These are phyloP conservation scores for Kwoniella pini DNA, from an alignment of 768 basidiomycete species.

Conservation along the genomic window DNA sequence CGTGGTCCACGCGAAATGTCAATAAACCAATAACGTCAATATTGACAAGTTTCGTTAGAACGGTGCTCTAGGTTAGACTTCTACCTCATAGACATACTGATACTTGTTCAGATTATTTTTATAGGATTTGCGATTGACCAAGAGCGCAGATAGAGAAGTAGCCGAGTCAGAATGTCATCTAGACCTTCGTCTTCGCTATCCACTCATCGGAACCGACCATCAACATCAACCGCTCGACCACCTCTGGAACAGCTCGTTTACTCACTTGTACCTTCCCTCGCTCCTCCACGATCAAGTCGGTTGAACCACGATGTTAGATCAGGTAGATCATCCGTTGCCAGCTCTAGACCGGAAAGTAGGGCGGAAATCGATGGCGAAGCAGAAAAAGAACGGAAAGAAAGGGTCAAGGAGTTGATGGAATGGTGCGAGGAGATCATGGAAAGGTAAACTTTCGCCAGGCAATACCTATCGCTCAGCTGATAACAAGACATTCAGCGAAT, in stretches of 20 bases:
- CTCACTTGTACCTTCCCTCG: conserved; percentile 40
- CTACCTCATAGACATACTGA: too few relatives aligned
- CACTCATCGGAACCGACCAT: conserved; percentile 15
- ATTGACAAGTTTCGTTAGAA: too few relatives aligned
- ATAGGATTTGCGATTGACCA: too few relatives aligned
- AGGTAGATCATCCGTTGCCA: conserved; percentile 24
- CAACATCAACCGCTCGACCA: conserved; percentile 18
- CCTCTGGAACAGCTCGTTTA: conserved; percentile 44
- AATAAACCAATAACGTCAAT: too few relatives aligned
- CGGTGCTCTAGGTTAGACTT: too few relatives aligned
- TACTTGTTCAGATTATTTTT: background rate
- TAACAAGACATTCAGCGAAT: conserved; percentile 12
- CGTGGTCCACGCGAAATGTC: too few relatives aligned
- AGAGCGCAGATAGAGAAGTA: too few relatives aligned
- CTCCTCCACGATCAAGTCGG: conserved; percentile 21
- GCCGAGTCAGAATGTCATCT: conserved; percentile 7
- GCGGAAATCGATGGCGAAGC: conserved; percentile 20
- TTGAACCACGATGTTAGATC: background rate
- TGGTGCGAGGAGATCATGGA: conserved; percentile 44
- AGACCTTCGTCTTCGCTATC: conserved; percentile 26
- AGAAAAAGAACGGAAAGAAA: conserved; percentile 34
- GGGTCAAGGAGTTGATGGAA: conserved; percentile 42
- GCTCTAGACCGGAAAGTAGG: conserved; percentile 26
- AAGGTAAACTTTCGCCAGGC: conserved; percentile 19
- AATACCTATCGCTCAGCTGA: background rate